Conservation (phyloP, 306 rosid genomes). For the Corylus americana region DNA sequence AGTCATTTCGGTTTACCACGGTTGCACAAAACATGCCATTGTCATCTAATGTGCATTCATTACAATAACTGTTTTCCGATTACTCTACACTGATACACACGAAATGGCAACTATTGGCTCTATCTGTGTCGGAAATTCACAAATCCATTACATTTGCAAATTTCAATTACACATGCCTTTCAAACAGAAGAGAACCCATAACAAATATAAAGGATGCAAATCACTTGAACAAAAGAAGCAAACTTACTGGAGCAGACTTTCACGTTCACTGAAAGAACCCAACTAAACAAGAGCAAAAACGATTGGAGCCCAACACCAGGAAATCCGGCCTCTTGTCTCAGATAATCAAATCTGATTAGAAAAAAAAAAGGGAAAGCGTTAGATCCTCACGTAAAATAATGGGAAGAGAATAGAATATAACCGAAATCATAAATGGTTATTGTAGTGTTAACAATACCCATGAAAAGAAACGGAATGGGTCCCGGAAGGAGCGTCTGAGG, state of each 20-base stretch:
- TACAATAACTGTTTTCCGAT: not conserved
- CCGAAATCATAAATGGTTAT: not conserved
- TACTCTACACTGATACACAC: not conserved
- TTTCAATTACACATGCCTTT: not conserved
- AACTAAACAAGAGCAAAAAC: not conserved
- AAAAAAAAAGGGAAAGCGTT: not conserved
- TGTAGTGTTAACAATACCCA: not conserved
- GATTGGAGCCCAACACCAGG: not conserved
- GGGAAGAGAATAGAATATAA: not conserved
- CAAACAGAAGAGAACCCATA: slow-evolving; percentile 3
- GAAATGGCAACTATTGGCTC: not conserved
- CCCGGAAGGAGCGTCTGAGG: slow-evolving; percentile 5
- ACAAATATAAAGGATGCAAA: not conserved
- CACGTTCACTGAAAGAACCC: not conserved
- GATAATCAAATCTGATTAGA: not conserved
- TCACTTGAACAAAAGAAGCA: not conserved
- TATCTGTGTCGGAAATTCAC: not conserved
- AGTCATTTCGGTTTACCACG: not conserved
- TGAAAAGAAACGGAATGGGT: not conserved
- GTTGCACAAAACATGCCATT: not conserved
- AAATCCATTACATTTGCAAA: not conserved
- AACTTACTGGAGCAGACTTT: not conserved
- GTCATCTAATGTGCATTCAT: not conserved
- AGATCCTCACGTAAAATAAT: not conserved
- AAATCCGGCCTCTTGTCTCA: not conserved